These are phyloP conservation scores for Calamus simplicifolius DNA, from an alignment of 176 grass and related monocot species.

Conservation along the genomic window DNA sequence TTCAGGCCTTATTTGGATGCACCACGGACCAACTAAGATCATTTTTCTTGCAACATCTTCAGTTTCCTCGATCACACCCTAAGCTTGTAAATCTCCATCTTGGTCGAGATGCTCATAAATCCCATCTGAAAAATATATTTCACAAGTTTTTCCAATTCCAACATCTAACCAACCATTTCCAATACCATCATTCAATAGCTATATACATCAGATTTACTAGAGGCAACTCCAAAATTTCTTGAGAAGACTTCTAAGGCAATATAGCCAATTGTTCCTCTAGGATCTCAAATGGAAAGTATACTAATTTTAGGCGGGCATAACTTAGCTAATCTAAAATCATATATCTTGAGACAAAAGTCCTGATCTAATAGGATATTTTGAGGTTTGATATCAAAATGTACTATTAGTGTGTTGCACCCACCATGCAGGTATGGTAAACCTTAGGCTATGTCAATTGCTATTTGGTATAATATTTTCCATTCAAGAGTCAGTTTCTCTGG, in stretches of 20 bases:
- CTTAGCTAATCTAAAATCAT: slow-evolving; percentile 61
- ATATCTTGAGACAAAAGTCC: slow-evolving; percentile 49
- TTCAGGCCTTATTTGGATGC: slow-evolving; percentile 26
- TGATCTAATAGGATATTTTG: slow-evolving; percentile 54
- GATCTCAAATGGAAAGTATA: slow-evolving; percentile 30
- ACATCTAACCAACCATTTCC: slow-evolving; percentile 32
- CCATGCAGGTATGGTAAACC: slow-evolving; percentile 56
- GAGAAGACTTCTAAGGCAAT: background rate
- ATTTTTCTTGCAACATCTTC: slow-evolving; percentile 31
- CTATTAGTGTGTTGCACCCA: slow-evolving; percentile 35
- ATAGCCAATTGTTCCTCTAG: slow-evolving; percentile 67
- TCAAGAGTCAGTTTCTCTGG: slow-evolving; percentile 19
- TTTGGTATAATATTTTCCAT: slow-evolving; percentile 34
- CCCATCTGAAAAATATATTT: slow-evolving; percentile 32
- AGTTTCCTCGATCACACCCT: background rate
- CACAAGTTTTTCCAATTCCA: slow-evolving; percentile 11
- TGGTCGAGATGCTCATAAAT: slow-evolving; percentile 36
- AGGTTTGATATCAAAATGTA: slow-evolving; percentile 86
- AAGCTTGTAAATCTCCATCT: slow-evolving; percentile 13
- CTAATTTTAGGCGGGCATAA: slow-evolving; percentile 43
- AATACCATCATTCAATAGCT: slow-evolving; percentile 62
- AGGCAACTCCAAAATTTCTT: slow-evolving; percentile 34
- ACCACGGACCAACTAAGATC: slow-evolving; percentile 33
- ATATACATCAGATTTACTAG: slow-evolving; percentile 57
- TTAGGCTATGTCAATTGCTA: slow-evolving; percentile 29